Conservation (phyloP, 148 eudicot species). For the Fagopyrum esculentum region DNA sequence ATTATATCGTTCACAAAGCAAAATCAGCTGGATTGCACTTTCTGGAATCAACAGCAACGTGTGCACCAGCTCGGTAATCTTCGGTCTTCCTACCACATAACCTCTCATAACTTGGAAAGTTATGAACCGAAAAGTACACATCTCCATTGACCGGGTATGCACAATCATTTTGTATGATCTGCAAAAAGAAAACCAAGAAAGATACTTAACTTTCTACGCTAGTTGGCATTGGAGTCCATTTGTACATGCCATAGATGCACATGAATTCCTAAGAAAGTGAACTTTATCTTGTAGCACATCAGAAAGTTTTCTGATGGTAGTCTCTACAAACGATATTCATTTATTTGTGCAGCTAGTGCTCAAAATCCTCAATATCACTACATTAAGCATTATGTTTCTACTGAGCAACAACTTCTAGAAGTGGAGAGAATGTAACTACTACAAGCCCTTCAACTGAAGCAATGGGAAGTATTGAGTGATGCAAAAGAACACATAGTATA, state of each 20-base stretch:
- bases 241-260: not conserved
- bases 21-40: slow-evolving; percentile 83
- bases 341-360: not conserved
- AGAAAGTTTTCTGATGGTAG: not conserved
- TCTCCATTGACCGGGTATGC: slow-evolving; percentile 84
- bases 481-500: not conserved
- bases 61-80: slow-evolving; percentile 88
- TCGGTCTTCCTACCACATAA: slow-evolving; percentile 72
- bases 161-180: slow-evolving; percentile 64
- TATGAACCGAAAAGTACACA: slow-evolving; percentile 81
- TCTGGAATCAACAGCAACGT: slow-evolving; percentile 75
- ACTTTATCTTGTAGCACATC: not conserved
- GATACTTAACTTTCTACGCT: not conserved
- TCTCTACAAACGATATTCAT: not conserved
- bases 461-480: not conserved
- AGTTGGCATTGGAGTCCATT: not conserved
- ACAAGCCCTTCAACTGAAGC: not conserved
- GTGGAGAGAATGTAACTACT: not conserved
- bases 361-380: not conserved
- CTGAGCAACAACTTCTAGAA: not conserved
- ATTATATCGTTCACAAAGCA: slow-evolving; percentile 83
- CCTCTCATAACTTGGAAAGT: slow-evolving; percentile 55
- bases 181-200: slow-evolving; percentile 18
- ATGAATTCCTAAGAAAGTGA: not conserved
- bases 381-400: not conserved